Evolutionary conservation across 1,284 basidiomycete species (phyloP).

Genomic region (Apiotrichum brassicae): DNA sequence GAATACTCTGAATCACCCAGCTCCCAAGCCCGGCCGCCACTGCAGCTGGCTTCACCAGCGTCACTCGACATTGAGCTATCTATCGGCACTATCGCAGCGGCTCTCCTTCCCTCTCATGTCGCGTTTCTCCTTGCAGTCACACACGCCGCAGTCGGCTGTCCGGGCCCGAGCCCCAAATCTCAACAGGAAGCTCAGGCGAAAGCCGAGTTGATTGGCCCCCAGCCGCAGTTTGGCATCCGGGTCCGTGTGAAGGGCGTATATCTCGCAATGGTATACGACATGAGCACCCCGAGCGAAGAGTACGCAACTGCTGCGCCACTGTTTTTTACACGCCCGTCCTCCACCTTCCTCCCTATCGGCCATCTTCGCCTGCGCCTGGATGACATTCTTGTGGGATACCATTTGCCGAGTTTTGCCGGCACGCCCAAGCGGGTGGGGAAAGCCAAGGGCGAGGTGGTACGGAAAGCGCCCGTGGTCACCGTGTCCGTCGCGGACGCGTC

Average conservation of each 20-base stretch:
- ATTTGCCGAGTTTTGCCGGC: slow-evolving; percentile 5
- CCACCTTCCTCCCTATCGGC: slow-evolving; percentile 27
- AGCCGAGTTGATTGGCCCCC: neutral
- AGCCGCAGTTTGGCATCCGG: slow-evolving; percentile 19
- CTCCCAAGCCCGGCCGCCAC: neutral
- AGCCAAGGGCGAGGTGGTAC: slow-evolving; percentile 3
- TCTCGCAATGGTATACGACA: slow-evolving; percentile 31
- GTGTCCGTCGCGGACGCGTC: slow-evolving; percentile 26
- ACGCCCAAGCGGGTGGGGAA: slow-evolving; percentile 3
- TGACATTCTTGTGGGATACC: slow-evolving; percentile 21
- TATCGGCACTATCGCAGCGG: slow-evolving; percentile 25
- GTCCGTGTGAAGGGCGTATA: slow-evolving; percentile 29
- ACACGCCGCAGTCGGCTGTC: slow-evolving; percentile 5
- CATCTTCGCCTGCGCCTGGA: slow-evolving; percentile 40
- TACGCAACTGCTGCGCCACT: slow-evolving; percentile 4
- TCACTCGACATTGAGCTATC: slow-evolving; percentile 21
- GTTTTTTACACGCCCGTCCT: slow-evolving; percentile 34
- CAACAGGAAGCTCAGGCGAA: neutral
- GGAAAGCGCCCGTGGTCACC: slow-evolving; percentile 15
- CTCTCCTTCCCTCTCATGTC: slow-evolving; percentile 28
- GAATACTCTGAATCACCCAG: neutral
- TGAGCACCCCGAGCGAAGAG: slow-evolving; percentile 4
- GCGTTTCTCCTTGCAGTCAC: slow-evolving; percentile 23
- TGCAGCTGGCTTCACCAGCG: neutral
- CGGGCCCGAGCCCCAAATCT: neutral